These are phyloP conservation scores for Boletus semigastroideus DNA, from an alignment of 1,284 basidiomycete species.

Conservation along the genomic window DNA sequence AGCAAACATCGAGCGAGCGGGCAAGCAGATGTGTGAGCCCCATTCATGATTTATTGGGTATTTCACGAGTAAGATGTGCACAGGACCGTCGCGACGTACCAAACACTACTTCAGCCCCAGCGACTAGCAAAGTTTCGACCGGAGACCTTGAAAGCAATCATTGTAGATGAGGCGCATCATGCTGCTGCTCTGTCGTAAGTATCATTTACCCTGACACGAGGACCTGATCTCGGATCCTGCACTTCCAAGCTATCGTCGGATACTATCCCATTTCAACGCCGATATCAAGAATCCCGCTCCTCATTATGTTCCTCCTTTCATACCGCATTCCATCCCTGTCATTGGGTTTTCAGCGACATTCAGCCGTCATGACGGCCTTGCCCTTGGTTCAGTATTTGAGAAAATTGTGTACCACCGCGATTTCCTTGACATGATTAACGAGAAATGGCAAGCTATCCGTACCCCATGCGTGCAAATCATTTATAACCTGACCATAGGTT, in stretches of 20 bases:
- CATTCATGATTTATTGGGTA: background rate
- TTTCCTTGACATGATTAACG: conserved; percentile 90
- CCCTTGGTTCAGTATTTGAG: conserved; percentile 87
- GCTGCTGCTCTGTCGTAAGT: conserved; percentile 85
- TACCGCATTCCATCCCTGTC: conserved; percentile 69
- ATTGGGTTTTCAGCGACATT: conserved; percentile 97
- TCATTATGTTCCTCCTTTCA: conserved; percentile 33
- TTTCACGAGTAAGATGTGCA: conserved; percentile 1
- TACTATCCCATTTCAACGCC: conserved; percentile 75
- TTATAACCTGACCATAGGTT: conserved; percentile 53
- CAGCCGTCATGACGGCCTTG: conserved; percentile 87
- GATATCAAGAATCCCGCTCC: conserved; percentile 56
- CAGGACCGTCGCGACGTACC: conserved; percentile 91
- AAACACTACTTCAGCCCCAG: conserved; percentile 71
- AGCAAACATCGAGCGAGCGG: conserved; percentile 75
- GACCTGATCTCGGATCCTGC: background rate
- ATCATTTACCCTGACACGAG: conserved; percentile 3
- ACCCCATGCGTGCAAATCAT: background rate
- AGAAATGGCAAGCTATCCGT: conserved; percentile 66
- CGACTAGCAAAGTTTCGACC: conserved; percentile 84
- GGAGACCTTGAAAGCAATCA: conserved; percentile 70
- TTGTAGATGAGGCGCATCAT: conserved; percentile 95
- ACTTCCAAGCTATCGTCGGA: conserved; percentile 64
- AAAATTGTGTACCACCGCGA: conserved; percentile 94
- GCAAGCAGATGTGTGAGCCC: conserved; percentile 76